Percentiles rank a stretch among this genome's conserved stretches.
Evolutionary conservation across 768 basidiomycete genomes (phyloP).

Genomic region (Auricularia auricula-judae): DNA sequence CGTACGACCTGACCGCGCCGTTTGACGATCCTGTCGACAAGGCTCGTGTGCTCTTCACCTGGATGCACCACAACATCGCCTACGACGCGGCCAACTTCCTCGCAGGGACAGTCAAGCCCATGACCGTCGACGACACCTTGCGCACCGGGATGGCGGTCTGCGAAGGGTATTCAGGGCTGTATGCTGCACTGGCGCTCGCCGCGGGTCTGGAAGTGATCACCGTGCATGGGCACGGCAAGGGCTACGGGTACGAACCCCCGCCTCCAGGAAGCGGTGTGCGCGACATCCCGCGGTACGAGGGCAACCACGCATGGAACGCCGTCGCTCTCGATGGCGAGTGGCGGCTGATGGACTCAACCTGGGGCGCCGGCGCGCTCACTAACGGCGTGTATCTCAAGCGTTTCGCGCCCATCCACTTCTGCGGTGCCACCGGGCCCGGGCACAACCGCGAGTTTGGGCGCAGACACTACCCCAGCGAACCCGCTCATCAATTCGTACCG

Average conservation of each 20-base stretch:
- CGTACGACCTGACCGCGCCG: conserved; percentile 2
- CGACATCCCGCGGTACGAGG: not conserved
- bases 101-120: not conserved
- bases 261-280: not conserved
- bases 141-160: conserved; percentile 4
- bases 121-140: not conserved
- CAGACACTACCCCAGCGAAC: conserved; percentile 2
- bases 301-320: conserved; percentile 7
- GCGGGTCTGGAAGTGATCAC: not conserved
- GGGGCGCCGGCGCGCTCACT: conserved; percentile 5
- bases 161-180: conserved; percentile 5
- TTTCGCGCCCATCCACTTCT: conserved; percentile 4
- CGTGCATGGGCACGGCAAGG: conserved; percentile 4
- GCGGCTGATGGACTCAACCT: conserved; percentile 3
- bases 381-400: conserved; percentile 1
- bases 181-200: not conserved
- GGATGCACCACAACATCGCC: conserved; percentile 6
- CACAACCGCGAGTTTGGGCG: conserved; percentile 1
- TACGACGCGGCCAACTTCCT: conserved; percentile 3
- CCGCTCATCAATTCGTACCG: not conserved
- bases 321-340: conserved; percentile 4
- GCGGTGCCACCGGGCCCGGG: not conserved
- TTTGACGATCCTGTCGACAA: conserved; percentile 1
- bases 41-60: conserved; percentile 5
- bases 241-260: conserved; percentile 1